These are phyloP conservation scores for Teratosphaeria gauchensis DNA, from an alignment of 2,329 filamentous ascomycete genomes.

Conservation along the genomic window DNA sequence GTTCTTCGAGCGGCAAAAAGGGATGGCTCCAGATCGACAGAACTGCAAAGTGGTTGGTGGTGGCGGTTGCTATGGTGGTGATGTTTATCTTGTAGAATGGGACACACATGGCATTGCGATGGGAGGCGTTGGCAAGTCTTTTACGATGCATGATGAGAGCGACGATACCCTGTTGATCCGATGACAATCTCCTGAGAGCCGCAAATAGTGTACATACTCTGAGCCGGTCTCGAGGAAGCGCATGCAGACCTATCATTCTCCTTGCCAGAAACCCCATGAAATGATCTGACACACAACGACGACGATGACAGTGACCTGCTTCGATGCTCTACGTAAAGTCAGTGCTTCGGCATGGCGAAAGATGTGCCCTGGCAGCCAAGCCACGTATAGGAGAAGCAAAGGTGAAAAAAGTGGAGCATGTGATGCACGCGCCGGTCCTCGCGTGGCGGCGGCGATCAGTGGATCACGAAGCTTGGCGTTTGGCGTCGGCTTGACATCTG, in stretches of 20 bases:
- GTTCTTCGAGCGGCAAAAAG: background rate
- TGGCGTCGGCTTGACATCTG: background rate
- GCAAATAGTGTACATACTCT: background rate
- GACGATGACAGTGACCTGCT: background rate
- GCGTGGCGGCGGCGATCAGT: no score
- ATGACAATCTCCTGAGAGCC: background rate
- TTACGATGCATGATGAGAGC: background rate
- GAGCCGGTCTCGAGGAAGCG: background rate
- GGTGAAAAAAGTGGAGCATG: background rate
- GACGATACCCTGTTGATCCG: background rate
- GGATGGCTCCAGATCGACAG: background rate
- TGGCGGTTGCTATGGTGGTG: background rate
- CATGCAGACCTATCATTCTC: background rate
- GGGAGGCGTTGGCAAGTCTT: background rate
- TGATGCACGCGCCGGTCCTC: background rate
- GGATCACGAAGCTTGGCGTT: background rate
- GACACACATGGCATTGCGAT: background rate
- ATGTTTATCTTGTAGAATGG: background rate
- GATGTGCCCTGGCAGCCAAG: no score
- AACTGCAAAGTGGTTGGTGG: background rate
- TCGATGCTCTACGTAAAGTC: background rate
- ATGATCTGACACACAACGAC: background rate
- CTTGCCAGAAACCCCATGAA: background rate
- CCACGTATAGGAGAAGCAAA: background rate
- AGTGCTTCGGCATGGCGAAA: no score